These are phyloP conservation scores for Curvularia sp. DNA, from an alignment of 2,329 filamentous ascomycete species.

Conservation along the genomic window DNA sequence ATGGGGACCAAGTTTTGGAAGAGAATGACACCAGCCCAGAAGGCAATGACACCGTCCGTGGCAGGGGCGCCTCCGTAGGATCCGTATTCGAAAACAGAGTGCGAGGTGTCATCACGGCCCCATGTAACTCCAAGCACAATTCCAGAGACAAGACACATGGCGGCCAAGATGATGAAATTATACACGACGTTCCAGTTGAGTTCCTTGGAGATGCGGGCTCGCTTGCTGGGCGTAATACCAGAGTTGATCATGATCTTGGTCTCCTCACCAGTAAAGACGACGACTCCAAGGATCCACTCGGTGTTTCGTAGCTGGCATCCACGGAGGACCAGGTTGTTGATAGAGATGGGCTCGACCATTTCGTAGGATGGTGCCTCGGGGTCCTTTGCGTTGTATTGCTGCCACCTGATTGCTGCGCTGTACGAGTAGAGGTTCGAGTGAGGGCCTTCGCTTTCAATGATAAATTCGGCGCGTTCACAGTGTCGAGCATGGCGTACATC, in stretches of 20 bases:
- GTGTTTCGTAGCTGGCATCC: constrained; percentile 95
- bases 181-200: constrained; percentile 97
- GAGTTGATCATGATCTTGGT: constrained; percentile 99
- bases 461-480: constrained; percentile 87
- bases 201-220: constrained; percentile 86
- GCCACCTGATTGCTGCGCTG: constrained; percentile 87
- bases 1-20: constrained; percentile 99
- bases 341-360: constrained; percentile 91
- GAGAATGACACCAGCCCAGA: constrained; percentile 91
- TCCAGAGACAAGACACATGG: constrained; percentile 86
- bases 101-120: constrained; percentile 75
- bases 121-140: constrained; percentile 86
- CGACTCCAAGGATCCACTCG: constrained; percentile 91
- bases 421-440: constrained; percentile 96
- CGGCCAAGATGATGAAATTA: constrained; percentile 88
- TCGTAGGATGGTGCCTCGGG: constrained; percentile 68
- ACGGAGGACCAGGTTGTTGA: constrained; percentile 93
- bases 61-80: constrained; percentile 75
- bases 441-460: constrained; percentile 86
- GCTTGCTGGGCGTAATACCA: constrained; percentile 92
- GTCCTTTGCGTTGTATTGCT: constrained; percentile 71
- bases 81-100: constrained; percentile 83
- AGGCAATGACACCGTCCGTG: constrained; percentile 92
- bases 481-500: constrained; percentile 86
- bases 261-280: constrained; percentile 92